Conservation (phyloP, 1,284 basidiomycete genomes). For the Inonotus hispidus region DNA sequence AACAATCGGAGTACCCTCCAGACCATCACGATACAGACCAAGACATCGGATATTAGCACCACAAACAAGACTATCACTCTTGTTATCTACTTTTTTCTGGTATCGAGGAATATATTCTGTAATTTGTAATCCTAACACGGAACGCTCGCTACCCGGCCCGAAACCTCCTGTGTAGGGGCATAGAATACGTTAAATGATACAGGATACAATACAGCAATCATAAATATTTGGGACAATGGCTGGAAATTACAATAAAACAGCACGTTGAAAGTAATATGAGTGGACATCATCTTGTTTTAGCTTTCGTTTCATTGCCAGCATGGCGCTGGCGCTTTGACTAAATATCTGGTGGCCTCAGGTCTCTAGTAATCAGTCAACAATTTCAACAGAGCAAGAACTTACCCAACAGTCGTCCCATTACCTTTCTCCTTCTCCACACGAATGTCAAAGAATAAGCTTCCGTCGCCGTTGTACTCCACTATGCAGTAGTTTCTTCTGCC, state of each 20-base stretch:
- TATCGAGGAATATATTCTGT: too few species aligned
- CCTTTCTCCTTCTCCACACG: constrained; percentile 85
- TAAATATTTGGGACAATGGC: background rate
- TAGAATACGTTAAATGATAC: background rate
- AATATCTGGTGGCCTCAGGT: constrained; percentile 19
- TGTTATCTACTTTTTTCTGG: background rate
- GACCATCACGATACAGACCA: background rate
- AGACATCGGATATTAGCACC: background rate
- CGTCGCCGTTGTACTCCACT: constrained; percentile 56
- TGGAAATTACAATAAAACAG: background rate
- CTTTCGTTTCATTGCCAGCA: constrained; percentile 21
- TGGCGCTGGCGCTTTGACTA: constrained; percentile 25
- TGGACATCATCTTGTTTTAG: too few species aligned
- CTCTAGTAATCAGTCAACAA: background rate
- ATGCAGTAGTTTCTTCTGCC: constrained; percentile 87
- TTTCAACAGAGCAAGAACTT: constrained; percentile 19
- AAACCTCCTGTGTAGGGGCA: too few species aligned
- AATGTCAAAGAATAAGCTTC: constrained; percentile 82
- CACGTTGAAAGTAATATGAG: background rate
- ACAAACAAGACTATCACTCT: too few species aligned
- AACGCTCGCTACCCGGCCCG: too few species aligned
- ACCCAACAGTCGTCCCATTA: constrained; percentile 72
- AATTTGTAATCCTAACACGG: too few species aligned
- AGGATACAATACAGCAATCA: background rate
- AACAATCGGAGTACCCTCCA: background rate